These are phyloP conservation scores for Silene latifolia DNA, from an alignment of 148 eudicot species.

Conservation along the genomic window DNA sequence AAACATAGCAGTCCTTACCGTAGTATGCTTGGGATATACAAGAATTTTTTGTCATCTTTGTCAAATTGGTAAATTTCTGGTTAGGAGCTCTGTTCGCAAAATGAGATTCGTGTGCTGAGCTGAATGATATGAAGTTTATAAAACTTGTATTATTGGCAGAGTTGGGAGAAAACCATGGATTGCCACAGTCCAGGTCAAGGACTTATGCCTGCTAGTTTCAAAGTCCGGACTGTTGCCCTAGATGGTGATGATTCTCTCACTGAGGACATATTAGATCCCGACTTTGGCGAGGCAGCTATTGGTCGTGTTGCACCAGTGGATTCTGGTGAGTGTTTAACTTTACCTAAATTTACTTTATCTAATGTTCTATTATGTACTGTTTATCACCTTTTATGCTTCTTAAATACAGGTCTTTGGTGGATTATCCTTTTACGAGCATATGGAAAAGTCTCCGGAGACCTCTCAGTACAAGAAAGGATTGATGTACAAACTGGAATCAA, in stretches of 20 bases:
- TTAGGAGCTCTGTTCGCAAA: neutral
- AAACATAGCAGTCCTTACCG: neutral
- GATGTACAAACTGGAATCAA: conserved; percentile 87
- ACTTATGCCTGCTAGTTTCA: conserved; percentile 73
- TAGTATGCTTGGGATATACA: neutral
- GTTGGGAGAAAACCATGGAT: conserved; percentile 82
- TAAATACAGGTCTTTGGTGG: conserved; percentile 73
- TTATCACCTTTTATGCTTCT: conserved; percentile 15
- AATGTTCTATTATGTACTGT: neutral
- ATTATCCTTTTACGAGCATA: conserved; percentile 76
- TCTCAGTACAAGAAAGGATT: conserved; percentile 69
- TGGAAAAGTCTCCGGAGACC: conserved; percentile 74
- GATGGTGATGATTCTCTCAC: conserved; percentile 63
- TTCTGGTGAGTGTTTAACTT: conserved; percentile 46
- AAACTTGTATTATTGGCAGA: conserved; percentile 31
- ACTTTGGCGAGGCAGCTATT: conserved; percentile 82
- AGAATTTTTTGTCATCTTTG: neutral
- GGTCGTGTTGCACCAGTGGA: conserved; percentile 94
- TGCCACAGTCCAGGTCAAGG: conserved; percentile 82
- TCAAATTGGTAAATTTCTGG: neutral
- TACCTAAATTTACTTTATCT: neutral
- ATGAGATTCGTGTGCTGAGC: neutral
- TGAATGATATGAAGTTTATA: neutral
- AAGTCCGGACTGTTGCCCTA: conserved; percentile 55
- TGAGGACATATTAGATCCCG: conserved; percentile 66